Base-by-base conservation (phyloP, 1,284 basidiomycete species). In the Takashimella tepidaria region DNA sequence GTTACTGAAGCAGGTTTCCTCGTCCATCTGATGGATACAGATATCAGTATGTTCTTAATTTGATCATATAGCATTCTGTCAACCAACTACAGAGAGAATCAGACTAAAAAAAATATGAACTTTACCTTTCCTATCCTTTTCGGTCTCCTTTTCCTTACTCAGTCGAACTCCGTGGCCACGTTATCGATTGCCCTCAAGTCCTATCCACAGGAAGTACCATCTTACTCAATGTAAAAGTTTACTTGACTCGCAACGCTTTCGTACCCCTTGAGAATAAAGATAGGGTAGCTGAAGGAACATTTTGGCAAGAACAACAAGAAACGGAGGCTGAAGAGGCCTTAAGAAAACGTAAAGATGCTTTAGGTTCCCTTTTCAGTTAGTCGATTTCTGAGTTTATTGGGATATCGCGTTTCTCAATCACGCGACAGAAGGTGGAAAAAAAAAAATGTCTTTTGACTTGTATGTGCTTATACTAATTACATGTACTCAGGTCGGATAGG, bases 301-400 rank as follows among this genome's bases (percentile, higher is more conserved):
- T 72, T 50, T 76, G 73, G 73, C 69, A 74, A 46, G 71, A 74
- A 44, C 72, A 75, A 50, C 68, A 71, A 45, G 74, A 76, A 57
- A 74, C 74, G 0, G 62, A 52, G 8, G 70, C 70, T 27, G 73
- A 76, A 46, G 67, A 73, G 51, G 69, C 68, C 4, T 73, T 76
- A 72, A 54, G 74, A 19, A 66, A 67, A 51, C 56, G 74, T 19
- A 76, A 76, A 55, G 70, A 73, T 48, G 68, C 73, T 6, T 54
- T 76, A 4, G 70, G 67, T 5, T 46, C 63, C 3, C 51, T 76
- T 11, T 76, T 76, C 55, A 62, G 73, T 73, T 50, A 53, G 70
- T 49, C 21, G 3, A 4, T 19, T 47, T 13, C 21, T 43, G n/a
- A 24, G 11, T 3, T 3, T 27, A 13, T 47, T 10, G 19, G 37